These are phyloP conservation scores for Sesbania bispinosa DNA, from an alignment of 306 rosid genomes.

Conservation along the genomic window DNA sequence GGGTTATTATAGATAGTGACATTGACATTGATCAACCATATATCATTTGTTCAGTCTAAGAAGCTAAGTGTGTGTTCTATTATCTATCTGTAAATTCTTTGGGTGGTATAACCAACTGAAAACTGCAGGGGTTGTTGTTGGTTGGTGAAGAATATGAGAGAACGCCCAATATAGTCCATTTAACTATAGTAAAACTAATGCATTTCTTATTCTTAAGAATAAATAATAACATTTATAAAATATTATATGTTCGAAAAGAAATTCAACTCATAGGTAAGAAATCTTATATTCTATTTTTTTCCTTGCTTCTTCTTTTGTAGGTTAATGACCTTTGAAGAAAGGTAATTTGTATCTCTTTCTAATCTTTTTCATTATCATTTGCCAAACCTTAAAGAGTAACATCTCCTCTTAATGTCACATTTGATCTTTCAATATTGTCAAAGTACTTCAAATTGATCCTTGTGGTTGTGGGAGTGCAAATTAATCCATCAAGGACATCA, in stretches of 20 bases:
- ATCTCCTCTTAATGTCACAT: too few relatives aligned
- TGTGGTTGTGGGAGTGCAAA: too few relatives aligned
- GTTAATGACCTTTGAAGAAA: too few relatives aligned
- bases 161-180: neutral
- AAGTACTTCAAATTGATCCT: too few relatives aligned
- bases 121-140: slow-evolving; percentile 37
- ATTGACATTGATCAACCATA: slow-evolving; percentile 15
- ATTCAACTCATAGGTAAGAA: neutral
- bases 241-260: neutral
- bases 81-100: slow-evolving; percentile 27
- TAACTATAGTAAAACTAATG: neutral
- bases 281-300: too few relatives aligned
- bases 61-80: slow-evolving; percentile 28
- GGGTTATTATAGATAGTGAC: slow-evolving; percentile 30
- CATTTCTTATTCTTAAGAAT: neutral
- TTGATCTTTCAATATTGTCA: too few relatives aligned
- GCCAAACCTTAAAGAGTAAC: too few relatives aligned
- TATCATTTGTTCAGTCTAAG: slow-evolving; percentile 36
- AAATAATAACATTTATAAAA: neutral
- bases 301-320: too few relatives aligned
- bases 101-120: slow-evolving; percentile 56
- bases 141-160: slow-evolving; percentile 42
- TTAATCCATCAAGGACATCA: too few relatives aligned
- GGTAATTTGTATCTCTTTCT: too few relatives aligned
- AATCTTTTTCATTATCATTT: too few relatives aligned